Percentiles rank a stretch among this genome's conserved stretches.
Conservation (phyloP, 768 basidiomycete species). For the Calocybe cyanea region DNA sequence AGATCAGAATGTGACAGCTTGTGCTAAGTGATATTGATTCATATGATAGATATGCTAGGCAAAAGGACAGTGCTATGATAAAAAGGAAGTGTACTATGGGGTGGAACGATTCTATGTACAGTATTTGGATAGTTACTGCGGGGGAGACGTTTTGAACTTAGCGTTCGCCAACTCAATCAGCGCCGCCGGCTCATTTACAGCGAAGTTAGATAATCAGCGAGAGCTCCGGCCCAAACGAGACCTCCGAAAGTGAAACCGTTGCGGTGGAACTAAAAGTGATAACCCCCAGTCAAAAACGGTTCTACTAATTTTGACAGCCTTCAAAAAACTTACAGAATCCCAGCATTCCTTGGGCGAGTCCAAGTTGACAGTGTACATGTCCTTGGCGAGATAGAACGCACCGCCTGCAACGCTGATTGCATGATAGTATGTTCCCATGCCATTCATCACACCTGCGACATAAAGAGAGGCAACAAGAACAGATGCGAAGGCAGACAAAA, state of each 20-base stretch:
- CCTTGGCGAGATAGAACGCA: conserved; percentile 8
- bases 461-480: conserved; percentile 12
- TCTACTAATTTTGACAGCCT: background rate
- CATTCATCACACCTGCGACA: conserved; percentile 12
- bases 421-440: conserved; percentile 12
- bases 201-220: conserved; percentile 12
- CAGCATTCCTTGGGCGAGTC: conserved; percentile 16
- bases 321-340: conserved; percentile 7
- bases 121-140: background rate
- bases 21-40: too few relatives aligned
- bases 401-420: conserved; percentile 13
- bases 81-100: too few relatives aligned
- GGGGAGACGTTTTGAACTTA: background rate
- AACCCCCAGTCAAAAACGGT: background rate
- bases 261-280: conserved; percentile 15
- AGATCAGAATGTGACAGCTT: too few relatives aligned
- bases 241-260: conserved; percentile 18
- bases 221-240: conserved; percentile 14
- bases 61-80: conserved; percentile 3
- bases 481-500: conserved; percentile 10
- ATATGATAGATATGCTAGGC: too few relatives aligned
- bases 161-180: too few relatives aligned
- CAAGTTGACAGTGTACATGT: conserved; percentile 11
- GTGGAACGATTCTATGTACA: too few relatives aligned
- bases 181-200: conserved; percentile 7